Base-by-base conservation (phyloP, 2,329 filamentous ascomycete species). In the Ophiostoma piceae region DNA sequence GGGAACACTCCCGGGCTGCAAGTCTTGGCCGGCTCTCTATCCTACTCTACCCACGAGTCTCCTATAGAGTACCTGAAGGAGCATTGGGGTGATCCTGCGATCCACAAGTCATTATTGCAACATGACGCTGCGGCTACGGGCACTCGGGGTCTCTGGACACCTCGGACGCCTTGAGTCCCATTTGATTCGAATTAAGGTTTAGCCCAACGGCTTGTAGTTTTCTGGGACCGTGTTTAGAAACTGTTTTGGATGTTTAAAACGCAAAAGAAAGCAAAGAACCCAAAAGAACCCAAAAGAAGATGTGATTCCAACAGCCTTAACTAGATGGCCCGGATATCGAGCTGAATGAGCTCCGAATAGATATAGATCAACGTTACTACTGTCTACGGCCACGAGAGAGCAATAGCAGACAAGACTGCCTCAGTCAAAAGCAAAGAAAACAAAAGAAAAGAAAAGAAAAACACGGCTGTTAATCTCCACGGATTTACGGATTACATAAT, bases 141-240 rank as follows among this genome's bases (percentile, higher is more conserved):
- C 29, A 64, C 14, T 37, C 60, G 60, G 60, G 16, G 12, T 62
- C 60, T 64, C 26, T 35, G 32, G 60, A 39, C 26, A 29, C 26
- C 26, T 29, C 26, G 26, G 26, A 29, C 32, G 8, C 35, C 32
- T 65, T 11, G 2, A 62, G 57, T 62, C 57, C 57, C 35, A 65
- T 57, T 22, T 22, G 19, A 11, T 39, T 39, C 35, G 9, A 65
- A 65, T 41, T 65, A 65, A 65, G 62, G 62, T 65, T 65, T 65
- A 62, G 51, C 8, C 51, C 51, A 64, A 37, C 32, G 60, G 62
- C 19, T 65, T 39, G 32, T 9, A 3, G 32, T 41, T 19, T 41
- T 9, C 32, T 37, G 60, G 60, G 60, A n/a, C 19, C 35, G 8
- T 35, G 35, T 35, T 29, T 29, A 29, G 26, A 29, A 2, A 29